These are phyloP conservation scores for Colletotrichum echinochloae DNA, from an alignment of 2,329 filamentous ascomycete genomes.

Conservation along the genomic window DNA sequence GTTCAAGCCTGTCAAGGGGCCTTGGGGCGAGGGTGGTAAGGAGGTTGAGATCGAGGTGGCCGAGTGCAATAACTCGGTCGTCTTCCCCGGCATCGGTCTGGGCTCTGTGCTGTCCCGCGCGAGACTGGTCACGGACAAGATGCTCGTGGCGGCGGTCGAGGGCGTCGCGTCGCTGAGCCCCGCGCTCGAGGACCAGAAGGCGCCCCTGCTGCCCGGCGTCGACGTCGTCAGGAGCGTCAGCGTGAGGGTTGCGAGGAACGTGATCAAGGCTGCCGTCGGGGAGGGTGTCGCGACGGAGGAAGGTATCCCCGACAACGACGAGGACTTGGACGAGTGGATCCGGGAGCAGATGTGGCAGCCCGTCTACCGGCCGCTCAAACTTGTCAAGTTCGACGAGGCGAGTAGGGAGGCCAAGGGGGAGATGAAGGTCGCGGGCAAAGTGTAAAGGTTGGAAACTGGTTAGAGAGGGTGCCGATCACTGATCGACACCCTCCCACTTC, in stretches of 20 bases:
- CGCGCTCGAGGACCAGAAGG: conserved; percentile 70
- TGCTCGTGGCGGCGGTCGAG: conserved; percentile 84
- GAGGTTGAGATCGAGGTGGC: conserved; percentile 66
- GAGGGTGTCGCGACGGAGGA: conserved; percentile 75
- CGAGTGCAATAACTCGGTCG: conserved; percentile 90
- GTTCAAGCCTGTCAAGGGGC: conserved; percentile 77
- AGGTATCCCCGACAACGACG: conserved; percentile 70
- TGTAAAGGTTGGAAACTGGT: conserved; percentile 43
- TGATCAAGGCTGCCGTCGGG: conserved; percentile 77
- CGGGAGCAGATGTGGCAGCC: conserved; percentile 84
- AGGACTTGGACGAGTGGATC: conserved; percentile 77
- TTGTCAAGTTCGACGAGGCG: conserved; percentile 64
- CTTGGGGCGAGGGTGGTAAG: conserved; percentile 61
- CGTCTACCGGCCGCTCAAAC: conserved; percentile 72
- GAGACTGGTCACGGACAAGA: conserved; percentile 76
- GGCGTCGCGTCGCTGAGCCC: conserved; percentile 79
- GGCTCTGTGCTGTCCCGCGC: conserved; percentile 79
- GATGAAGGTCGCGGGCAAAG: conserved; percentile 61
- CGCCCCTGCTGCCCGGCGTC: conserved; percentile 81
- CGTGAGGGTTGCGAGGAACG: conserved; percentile 79
- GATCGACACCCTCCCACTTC: not conserved
- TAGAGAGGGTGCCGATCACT: not conserved
- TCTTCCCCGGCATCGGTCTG: conserved; percentile 88
- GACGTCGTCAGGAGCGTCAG: conserved; percentile 80
- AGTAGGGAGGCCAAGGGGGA: conserved; percentile 71